Conservation (phyloP, 1,284 basidiomycete genomes). For the Boletus smithii region DNA sequence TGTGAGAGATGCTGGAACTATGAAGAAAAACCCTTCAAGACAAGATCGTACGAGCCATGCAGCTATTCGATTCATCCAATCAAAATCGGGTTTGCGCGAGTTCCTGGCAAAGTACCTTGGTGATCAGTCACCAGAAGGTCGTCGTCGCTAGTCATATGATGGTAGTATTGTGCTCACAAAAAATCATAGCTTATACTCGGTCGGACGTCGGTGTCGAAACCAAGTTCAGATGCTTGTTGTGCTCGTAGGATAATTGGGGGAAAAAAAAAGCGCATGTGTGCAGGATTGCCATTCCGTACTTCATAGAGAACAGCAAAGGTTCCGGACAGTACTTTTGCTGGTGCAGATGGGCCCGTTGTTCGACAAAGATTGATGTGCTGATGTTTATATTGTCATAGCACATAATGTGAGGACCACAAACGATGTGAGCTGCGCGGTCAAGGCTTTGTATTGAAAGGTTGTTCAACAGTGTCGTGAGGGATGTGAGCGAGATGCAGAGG, state of each 20-base stretch:
- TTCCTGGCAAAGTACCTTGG: slow-evolving; percentile 1
- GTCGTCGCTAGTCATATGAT: no score
- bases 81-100: background rate
- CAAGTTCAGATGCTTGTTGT: background rate
- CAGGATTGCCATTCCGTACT: background rate
- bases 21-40: background rate
- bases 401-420: background rate
- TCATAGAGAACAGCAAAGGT: background rate
- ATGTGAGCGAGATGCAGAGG: background rate
- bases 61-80: background rate
- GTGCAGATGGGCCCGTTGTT: background rate
- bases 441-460: background rate
- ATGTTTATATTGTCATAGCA: slow-evolving; percentile 1
- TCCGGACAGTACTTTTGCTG: background rate
- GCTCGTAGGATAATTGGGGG: background rate
- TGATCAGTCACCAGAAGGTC: background rate
- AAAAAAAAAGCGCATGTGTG: background rate
- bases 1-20: no score
- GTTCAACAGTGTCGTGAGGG: background rate
- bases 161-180: no score
- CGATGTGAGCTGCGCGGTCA: background rate
- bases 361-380: background rate
- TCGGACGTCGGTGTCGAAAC: background rate
- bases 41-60: background rate
- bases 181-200: no score